phyloP scores from a whole-genome alignment of 2,329 filamentous ascomycete species.

The Aureobasidium pullulans region DNA sequence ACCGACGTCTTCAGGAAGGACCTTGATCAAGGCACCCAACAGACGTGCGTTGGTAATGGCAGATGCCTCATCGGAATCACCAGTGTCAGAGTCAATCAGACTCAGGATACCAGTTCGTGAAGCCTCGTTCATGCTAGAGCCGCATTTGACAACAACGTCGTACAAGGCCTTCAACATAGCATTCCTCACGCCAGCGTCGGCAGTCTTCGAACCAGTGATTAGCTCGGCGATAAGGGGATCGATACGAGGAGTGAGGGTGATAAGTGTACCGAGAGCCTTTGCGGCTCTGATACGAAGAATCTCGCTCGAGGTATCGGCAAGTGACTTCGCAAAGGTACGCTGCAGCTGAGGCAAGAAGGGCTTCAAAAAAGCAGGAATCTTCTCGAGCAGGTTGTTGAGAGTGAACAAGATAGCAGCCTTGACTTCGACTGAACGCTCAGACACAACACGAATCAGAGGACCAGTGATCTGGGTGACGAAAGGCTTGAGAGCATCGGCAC shows the following conservation, averaged over 20 bases:
- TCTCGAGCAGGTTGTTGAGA: slow-evolving; percentile 89
- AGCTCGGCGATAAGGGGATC: slow-evolving; percentile 90
- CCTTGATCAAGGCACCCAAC: slow-evolving; percentile 81
- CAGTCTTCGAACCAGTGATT: slow-evolving; percentile 89
- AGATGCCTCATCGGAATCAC: slow-evolving; percentile 64
- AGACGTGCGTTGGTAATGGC: slow-evolving; percentile 85
- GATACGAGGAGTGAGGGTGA: slow-evolving; percentile 89
- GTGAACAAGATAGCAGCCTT: slow-evolving; percentile 91
- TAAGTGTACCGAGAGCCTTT: slow-evolving; percentile 87
- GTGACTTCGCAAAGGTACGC: slow-evolving; percentile 90
- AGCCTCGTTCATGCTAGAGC: slow-evolving; percentile 85
- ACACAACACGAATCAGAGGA: slow-evolving; percentile 94
- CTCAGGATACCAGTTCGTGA: slow-evolving; percentile 79
- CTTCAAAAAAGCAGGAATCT: slow-evolving; percentile 91
- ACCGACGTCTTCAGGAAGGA: slow-evolving; percentile 67
- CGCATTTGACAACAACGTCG: slow-evolving; percentile 92
- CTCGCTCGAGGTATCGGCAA: slow-evolving; percentile 90
- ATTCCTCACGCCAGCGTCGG: slow-evolving; percentile 77
- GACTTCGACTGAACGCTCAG: slow-evolving; percentile 90
- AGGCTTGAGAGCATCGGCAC: slow-evolving; percentile 76
- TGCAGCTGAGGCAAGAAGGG: slow-evolving; percentile 96
- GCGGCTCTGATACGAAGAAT: slow-evolving; percentile 79
- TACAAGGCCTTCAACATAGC: slow-evolving; percentile 97
- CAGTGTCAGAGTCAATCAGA: slow-evolving; percentile 78
- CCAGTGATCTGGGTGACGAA: slow-evolving; percentile 98